These are phyloP conservation scores for Dentipellis sp. DNA, from an alignment of 768 basidiomycete species.

Conservation along the genomic window DNA sequence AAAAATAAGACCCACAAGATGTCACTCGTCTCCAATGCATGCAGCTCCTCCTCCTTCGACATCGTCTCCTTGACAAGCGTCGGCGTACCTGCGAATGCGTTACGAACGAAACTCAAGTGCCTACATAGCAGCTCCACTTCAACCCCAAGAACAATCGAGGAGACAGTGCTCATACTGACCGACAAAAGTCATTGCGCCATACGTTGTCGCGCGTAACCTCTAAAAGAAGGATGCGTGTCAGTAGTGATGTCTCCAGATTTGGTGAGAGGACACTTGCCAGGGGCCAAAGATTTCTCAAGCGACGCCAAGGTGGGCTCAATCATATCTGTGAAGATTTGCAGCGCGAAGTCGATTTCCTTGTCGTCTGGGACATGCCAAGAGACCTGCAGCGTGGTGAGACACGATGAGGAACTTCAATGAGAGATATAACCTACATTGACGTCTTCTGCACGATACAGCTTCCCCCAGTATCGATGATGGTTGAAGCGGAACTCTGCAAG, in stretches of 20 bases:
- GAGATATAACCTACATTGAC: constrained; percentile 40
- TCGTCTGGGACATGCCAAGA: constrained; percentile 70
- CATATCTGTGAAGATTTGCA: constrained; percentile 58
- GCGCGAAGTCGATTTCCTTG: constrained; percentile 66
- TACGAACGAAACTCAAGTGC: constrained; percentile 62
- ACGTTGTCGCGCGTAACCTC: constrained; percentile 41
- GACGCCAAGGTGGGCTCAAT: constrained; percentile 51
- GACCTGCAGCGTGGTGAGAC: constrained; percentile 28
- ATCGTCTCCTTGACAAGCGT: constrained; percentile 50
- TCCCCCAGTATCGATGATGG: constrained; percentile 76
- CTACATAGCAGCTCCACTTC: constrained; percentile 23
- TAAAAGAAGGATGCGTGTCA: constrained; percentile 13
- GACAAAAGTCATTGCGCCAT: constrained; percentile 86
- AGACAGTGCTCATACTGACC: constrained; percentile 30
- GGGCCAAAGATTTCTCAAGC: constrained; percentile 48
- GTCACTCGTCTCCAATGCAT: constrained; percentile 45
- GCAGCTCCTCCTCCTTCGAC: constrained; percentile 36
- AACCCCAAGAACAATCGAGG: background rate
- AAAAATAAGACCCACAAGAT: constrained; percentile 42
- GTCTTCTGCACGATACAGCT: constrained; percentile 59
- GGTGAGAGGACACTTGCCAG: constrained; percentile 28
- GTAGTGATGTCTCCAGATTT: background rate
- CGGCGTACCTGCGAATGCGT: constrained; percentile 68
- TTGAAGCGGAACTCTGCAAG: constrained; percentile 53
- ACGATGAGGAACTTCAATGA: background rate